Percentiles rank a stretch among this genome's conserved stretches.
Evolutionary conservation across 2,329 filamentous ascomycete genomes (phyloP).

Genomic region (Aspergillus fischeri): DNA sequence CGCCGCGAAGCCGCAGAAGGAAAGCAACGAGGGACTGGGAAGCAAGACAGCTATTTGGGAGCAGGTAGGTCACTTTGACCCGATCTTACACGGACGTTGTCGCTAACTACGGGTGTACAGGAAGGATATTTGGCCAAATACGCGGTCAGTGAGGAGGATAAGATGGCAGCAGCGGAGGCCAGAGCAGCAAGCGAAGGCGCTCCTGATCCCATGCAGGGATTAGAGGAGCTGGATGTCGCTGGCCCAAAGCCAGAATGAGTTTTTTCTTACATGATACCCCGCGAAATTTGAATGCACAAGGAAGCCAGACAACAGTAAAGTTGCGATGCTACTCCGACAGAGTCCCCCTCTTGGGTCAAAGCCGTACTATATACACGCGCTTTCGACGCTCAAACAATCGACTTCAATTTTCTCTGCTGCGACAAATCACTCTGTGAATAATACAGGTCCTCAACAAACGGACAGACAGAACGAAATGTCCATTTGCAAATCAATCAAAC

Average conservation of each 20-base stretch:
- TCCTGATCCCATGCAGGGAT: slow-evolving; percentile 89
- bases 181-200: slow-evolving; percentile 51
- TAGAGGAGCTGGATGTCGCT: slow-evolving; percentile 90
- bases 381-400: slow-evolving; percentile 9
- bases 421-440: slow-evolving; percentile 25
- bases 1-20: slow-evolving; percentile 86
- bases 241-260: slow-evolving; percentile 74
- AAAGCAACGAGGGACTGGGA: slow-evolving; percentile 77
- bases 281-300: slow-evolving; percentile 16
- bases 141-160: slow-evolving; percentile 77
- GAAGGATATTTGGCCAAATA: slow-evolving; percentile 91
- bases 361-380: slow-evolving; percentile 37
- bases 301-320: slow-evolving; percentile 23
- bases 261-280: slow-evolving; percentile 16
- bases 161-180: slow-evolving; percentile 54
- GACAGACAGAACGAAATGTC: slow-evolving; percentile 18
- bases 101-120: slow-evolving; percentile 47
- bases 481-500: slow-evolving; percentile 28
- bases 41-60: slow-evolving; percentile 96
- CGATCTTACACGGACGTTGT: not conserved
- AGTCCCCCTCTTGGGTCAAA: slow-evolving; percentile 22
- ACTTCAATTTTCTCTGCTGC: slow-evolving; percentile 18
- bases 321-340: slow-evolving; percentile 25
- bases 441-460: slow-evolving; percentile 25
- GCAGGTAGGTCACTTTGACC: slow-evolving; percentile 59